phyloP scores from a whole-genome alignment of 2,329 filamentous ascomycete species.

The Periconia sp. region DNA sequence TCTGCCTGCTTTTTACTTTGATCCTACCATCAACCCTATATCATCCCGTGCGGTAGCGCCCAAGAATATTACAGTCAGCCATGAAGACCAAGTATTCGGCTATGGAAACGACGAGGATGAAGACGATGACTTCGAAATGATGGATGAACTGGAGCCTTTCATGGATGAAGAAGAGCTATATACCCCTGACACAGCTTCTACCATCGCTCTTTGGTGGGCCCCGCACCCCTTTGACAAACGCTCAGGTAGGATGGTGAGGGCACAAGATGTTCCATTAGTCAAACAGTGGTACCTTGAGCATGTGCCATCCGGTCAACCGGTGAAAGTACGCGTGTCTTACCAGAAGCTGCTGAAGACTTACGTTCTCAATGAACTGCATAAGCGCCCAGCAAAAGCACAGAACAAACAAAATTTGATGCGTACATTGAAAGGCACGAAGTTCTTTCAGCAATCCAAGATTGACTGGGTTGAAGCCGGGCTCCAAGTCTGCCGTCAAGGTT shows the following conservation, averaged over 20 bases:
- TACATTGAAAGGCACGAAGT: constrained; percentile 93
- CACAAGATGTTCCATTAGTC: constrained; percentile 92
- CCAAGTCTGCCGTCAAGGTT: constrained; percentile 96
- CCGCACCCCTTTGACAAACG: constrained; percentile 93
- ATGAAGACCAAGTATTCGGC: constrained; percentile 94
- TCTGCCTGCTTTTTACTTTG: constrained; percentile 95
- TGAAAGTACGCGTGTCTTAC: constrained; percentile 97
- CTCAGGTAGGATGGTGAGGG: constrained; percentile 93
- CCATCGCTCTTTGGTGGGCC: constrained; percentile 96
- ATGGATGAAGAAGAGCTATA: constrained; percentile 85
- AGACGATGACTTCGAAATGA: constrained; percentile 80
- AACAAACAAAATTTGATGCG: constrained; percentile 91
- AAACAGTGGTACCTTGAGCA: constrained; percentile 99
- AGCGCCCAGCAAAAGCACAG: constrained; percentile 91
- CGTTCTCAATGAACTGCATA: constrained; percentile 94
- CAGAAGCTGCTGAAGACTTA: constrained; percentile 96
- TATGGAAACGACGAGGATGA: constrained; percentile 78
- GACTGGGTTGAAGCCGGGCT: constrained; percentile 99
- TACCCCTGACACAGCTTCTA: constrained; percentile 84
- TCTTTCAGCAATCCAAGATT: constrained; percentile 99
- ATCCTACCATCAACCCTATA: constrained; percentile 96
- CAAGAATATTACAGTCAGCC: constrained; percentile 88
- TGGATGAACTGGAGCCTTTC: constrained; percentile 80
- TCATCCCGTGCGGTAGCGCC: constrained; percentile 91
- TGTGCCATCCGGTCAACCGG: constrained; percentile 84